Evolutionary conservation across 179 eudicot species (phyloP).

Genomic region (Beta macrorhiza): DNA sequence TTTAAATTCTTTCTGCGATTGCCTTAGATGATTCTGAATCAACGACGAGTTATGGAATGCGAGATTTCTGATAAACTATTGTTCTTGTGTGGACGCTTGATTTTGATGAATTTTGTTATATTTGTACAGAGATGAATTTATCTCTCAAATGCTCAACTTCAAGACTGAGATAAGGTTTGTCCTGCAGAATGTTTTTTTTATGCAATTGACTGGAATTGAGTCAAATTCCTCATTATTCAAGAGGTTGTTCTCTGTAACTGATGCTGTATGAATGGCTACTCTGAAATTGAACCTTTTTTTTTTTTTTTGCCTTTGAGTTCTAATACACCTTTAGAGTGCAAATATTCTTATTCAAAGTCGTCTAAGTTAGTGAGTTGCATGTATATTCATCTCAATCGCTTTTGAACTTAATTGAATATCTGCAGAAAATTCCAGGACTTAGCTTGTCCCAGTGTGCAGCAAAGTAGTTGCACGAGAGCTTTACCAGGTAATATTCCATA

Average conservation of each 20-base stretch:
- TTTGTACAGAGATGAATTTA: slow-evolving; percentile 63
- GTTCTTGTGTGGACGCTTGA: background rate
- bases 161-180: slow-evolving; percentile 60
- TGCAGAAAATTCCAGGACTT: slow-evolving; percentile 34
- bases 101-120: background rate
- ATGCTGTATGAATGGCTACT: no score
- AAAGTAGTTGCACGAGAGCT: slow-evolving; percentile 16
- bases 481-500: slow-evolving; percentile 29
- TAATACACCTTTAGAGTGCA: background rate
- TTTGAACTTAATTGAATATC: background rate
- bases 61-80: background rate
- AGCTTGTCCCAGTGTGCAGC: slow-evolving; percentile 1
- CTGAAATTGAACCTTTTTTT: no score
- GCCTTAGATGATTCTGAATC: background rate
- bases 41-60: background rate
- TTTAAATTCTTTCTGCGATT: background rate
- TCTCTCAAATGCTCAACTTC: slow-evolving; percentile 56
- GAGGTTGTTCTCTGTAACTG: no score
- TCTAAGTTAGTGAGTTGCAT: background rate
- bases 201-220: background rate
- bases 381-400: background rate
- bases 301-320: no score
- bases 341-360: background rate
- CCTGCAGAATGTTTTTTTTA: background rate
- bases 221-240: no score